These are phyloP conservation scores for Meyerozyma elateridarum DNA, from an alignment of 1,139 yeast species.

Conservation along the genomic window DNA sequence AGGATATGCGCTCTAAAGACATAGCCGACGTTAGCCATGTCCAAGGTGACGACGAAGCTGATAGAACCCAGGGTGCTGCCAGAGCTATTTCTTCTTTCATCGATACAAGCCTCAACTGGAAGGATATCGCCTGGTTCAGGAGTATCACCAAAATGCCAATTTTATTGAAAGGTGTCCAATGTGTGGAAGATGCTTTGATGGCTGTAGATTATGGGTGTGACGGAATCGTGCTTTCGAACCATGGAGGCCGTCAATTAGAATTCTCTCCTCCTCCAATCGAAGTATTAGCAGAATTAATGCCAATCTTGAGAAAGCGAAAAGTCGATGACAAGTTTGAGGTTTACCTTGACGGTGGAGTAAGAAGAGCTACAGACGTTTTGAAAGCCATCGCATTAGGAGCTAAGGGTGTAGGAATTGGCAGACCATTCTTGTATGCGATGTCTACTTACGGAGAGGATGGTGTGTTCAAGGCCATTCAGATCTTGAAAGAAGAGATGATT, in stretches of 20 bases:
- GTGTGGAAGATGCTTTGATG: constrained; percentile 59
- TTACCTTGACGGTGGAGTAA: constrained; percentile 62
- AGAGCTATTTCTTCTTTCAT: constrained; percentile 76
- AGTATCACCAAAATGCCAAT: constrained; percentile 60
- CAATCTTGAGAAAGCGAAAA: constrained; percentile 44
- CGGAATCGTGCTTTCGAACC: constrained; percentile 65
- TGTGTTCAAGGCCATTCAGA: constrained; percentile 69
- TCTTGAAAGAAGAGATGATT: constrained; percentile 73
- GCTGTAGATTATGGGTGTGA: constrained; percentile 62
- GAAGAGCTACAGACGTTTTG: constrained; percentile 64
- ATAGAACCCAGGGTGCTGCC: constrained; percentile 79
- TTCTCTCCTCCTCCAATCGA: constrained; percentile 65
- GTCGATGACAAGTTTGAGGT: constrained; percentile 47
- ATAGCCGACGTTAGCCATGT: constrained; percentile 43
- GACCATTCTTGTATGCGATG: constrained; percentile 70
- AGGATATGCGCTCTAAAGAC: constrained; percentile 46
- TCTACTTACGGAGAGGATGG: constrained; percentile 75
- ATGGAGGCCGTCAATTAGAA: constrained; percentile 74
- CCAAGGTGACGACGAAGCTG: constrained; percentile 58
- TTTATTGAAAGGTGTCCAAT: constrained; percentile 66
- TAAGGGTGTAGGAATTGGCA: constrained; percentile 68
- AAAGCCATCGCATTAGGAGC: constrained; percentile 69
- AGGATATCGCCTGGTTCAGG: constrained; percentile 43
- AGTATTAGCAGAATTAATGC: constrained; percentile 60
- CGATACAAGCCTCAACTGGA: constrained; percentile 73